These are phyloP conservation scores for Cercospora sesami DNA, from an alignment of 2,329 filamentous ascomycete species.

Conservation along the genomic window DNA sequence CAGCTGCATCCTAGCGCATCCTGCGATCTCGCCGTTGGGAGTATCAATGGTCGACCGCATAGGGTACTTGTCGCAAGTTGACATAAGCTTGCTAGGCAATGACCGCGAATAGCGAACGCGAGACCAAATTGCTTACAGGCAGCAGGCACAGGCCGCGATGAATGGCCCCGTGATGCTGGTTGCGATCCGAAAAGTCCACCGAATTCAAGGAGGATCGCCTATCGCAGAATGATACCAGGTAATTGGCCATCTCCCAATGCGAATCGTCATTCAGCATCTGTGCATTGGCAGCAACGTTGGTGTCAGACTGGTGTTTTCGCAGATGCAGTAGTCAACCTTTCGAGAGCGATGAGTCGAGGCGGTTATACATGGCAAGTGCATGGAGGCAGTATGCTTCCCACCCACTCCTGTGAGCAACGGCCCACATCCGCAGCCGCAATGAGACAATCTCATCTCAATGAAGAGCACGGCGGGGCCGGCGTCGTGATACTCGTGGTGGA, in stretches of 20 bases:
- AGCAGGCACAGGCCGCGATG: not conserved
- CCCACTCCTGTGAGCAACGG: not conserved
- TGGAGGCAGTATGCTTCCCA: not conserved
- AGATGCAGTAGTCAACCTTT: not conserved
- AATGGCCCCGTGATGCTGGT: not conserved
- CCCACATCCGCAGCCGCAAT: not conserved
- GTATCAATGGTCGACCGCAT: not conserved
- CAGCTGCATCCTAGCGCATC: slow-evolving; percentile 3
- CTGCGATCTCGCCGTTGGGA: not conserved
- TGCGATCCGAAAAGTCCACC: not conserved
- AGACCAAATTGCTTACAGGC: not conserved
- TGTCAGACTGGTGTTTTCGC: not conserved
- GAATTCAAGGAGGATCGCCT: not conserved
- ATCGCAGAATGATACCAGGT: not conserved
- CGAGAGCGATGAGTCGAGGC: not conserved
- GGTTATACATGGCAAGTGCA: not conserved
- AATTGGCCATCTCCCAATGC: not conserved
- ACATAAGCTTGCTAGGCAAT: not conserved
- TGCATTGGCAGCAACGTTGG: not conserved
- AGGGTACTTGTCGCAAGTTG: not conserved
- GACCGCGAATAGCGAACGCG: not conserved
- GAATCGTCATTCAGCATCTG: not conserved
- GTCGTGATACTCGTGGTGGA: not conserved
- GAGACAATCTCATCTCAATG: not conserved
- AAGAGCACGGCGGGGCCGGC: no score